Conservation (phyloP, 2,329 filamentous ascomycete species). For the Aotearoamyces nothofagi region DNA sequence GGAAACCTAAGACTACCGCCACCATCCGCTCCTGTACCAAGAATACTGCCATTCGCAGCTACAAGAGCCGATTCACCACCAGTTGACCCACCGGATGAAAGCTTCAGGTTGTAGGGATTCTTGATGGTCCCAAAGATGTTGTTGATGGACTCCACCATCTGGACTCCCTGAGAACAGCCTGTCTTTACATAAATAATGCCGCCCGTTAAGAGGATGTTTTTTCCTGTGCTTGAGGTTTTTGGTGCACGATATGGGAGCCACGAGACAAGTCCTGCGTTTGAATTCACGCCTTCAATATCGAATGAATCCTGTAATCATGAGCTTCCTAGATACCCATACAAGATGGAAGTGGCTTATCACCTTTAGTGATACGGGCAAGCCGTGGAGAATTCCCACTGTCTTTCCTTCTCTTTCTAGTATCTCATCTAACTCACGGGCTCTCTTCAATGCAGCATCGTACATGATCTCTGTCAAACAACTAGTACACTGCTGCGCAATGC, state of each 20-base stretch:
- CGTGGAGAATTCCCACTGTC: conserved; percentile 1
- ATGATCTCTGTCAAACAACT: conserved; percentile 1
- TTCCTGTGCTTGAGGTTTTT: not conserved
- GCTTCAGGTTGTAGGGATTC: conserved; percentile 9
- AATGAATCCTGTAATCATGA: no score
- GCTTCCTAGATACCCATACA: not conserved
- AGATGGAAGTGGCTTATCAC: not conserved
- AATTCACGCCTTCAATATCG: conserved; percentile 1
- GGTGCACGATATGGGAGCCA: conserved; percentile 1
- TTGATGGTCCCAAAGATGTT: conserved; percentile 21
- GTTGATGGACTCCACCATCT: conserved; percentile 8
- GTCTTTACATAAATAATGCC: conserved; percentile 2
- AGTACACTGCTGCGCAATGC: conserved; percentile 2
- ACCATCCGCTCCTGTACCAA: conserved; percentile 17
- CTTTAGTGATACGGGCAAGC: conserved; percentile 3
- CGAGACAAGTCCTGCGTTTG: conserved; percentile 1
- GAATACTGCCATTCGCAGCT: conserved; percentile 12
- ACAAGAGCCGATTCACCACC: conserved; percentile 16
- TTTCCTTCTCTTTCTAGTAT: not conserved
- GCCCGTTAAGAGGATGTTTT: not conserved
- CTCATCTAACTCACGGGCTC: conserved; percentile 28
- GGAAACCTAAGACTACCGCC: conserved; percentile 7
- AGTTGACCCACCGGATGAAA: conserved; percentile 16
- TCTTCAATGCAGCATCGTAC: conserved; percentile 19
- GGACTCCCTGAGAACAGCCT: not conserved